These are phyloP conservation scores for Prunus kanzakura DNA, from an alignment of 306 rosid species.

Conservation along the genomic window DNA sequence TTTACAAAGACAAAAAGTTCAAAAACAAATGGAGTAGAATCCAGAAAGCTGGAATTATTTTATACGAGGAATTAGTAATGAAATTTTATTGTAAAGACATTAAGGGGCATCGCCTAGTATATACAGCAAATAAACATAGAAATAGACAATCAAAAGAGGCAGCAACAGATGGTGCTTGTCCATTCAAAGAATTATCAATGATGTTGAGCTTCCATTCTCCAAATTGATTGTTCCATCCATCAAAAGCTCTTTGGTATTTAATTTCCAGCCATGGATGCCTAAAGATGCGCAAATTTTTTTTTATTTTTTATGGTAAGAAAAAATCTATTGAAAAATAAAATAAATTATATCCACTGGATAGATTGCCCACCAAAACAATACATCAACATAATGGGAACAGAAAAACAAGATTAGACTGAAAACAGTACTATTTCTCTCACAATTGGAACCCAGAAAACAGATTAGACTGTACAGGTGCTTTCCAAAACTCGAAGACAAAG, in stretches of 20 bases:
- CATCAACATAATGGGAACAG: background rate
- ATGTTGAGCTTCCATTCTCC: background rate
- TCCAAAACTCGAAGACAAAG: background rate
- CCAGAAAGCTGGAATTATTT: background rate
- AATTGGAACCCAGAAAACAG: background rate
- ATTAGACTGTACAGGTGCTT: background rate
- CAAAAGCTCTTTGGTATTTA: no score
- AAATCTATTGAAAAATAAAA: background rate
- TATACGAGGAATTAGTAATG: background rate
- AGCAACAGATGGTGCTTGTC: background rate
- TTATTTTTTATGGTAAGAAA: background rate
- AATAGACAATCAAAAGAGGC: background rate
- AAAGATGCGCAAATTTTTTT: background rate
- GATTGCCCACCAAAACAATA: background rate
- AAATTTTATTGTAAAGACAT: background rate
- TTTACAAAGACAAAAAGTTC: background rate
- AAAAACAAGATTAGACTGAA: background rate
- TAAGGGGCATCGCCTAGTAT: background rate
- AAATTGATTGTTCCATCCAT: background rate
- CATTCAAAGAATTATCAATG: background rate
- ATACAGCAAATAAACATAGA: background rate
- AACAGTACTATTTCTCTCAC: background rate
- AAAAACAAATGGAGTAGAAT: background rate
- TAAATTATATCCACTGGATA: background rate
- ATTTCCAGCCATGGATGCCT: background rate